phyloP scores from a whole-genome alignment of 306 rosid species.

The Crotalaria pallida region DNA sequence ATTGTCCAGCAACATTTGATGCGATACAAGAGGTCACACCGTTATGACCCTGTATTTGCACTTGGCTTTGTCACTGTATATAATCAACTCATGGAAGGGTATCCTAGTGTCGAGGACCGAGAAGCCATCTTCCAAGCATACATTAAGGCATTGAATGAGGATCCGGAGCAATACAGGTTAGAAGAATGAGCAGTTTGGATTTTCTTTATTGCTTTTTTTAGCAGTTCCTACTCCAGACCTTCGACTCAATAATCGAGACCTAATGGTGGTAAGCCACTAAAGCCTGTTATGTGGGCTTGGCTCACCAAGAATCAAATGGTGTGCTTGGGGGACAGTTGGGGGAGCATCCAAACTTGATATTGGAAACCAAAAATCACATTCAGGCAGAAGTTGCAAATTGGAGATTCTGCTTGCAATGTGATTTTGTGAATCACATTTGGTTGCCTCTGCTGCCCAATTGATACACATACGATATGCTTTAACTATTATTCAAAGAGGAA shows the following conservation, averaged over 20 bases:
- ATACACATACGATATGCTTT: not conserved
- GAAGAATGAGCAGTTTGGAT: slow-evolving; percentile 14
- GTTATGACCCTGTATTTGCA: slow-evolving; percentile 87
- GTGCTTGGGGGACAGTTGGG: not conserved
- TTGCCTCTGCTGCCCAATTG: not conserved
- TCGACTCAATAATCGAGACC: not conserved
- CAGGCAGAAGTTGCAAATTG: not conserved
- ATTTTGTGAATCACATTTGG: not conserved
- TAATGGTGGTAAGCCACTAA: not conserved
- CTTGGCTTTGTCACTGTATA: slow-evolving; percentile 92
- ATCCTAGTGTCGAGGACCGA: slow-evolving; percentile 85
- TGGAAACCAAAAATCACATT: not conserved
- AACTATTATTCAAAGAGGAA: not conserved
- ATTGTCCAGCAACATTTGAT: slow-evolving; percentile 95
- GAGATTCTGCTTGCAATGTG: not conserved
- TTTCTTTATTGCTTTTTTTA: slow-evolving; percentile 4
- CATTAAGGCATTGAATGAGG: slow-evolving; percentile 73
- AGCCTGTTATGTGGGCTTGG: not conserved
- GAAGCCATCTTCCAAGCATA: slow-evolving; percentile 88
- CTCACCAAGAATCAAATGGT: not conserved
- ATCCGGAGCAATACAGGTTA: slow-evolving; percentile 85
- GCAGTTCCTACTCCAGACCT: not conserved
- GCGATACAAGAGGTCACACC: slow-evolving; percentile 79
- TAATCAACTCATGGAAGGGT: slow-evolving; percentile 98
- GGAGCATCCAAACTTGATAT: not conserved